phyloP scores from a whole-genome alignment of 2,329 filamentous ascomycete genomes.

The Bipolaris victoriae region DNA sequence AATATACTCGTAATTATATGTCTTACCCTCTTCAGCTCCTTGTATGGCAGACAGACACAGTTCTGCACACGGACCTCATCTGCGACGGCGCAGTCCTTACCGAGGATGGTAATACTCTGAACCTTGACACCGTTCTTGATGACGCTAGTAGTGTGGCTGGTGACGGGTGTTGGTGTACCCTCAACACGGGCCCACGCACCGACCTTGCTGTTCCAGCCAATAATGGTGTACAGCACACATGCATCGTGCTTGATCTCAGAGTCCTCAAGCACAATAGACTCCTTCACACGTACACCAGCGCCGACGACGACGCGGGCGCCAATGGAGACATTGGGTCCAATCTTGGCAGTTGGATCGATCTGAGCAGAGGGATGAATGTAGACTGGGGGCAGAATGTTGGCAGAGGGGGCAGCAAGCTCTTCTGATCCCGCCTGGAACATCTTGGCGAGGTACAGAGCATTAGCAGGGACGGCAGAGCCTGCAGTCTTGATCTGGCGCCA shows the following conservation, averaged over 20 bases:
- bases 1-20: background rate
- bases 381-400: slow-evolving; percentile 88
- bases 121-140: slow-evolving; percentile 99
- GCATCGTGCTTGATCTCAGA: slow-evolving; percentile 96
- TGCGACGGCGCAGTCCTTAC: slow-evolving; percentile 92
- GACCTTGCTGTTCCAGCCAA: slow-evolving; percentile 94
- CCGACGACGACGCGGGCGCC: slow-evolving; percentile 86
- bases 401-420: slow-evolving; percentile 82
- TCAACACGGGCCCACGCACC: slow-evolving; percentile 99
- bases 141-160: slow-evolving; percentile 90
- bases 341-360: slow-evolving; percentile 92
- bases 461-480: slow-evolving; percentile 93
- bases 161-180: slow-evolving; percentile 85
- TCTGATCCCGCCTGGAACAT: slow-evolving; percentile 81
- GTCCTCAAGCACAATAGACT: slow-evolving; percentile 94
- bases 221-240: slow-evolving; percentile 92
- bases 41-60: slow-evolving; percentile 95
- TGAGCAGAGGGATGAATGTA: slow-evolving; percentile 92
- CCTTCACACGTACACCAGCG: slow-evolving; percentile 89
- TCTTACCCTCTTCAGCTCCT: slow-evolving; percentile 93
- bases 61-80: slow-evolving; percentile 97
- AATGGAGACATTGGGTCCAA: slow-evolving; percentile 95
- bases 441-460: slow-evolving; percentile 94
- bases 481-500: slow-evolving; percentile 99
- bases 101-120: slow-evolving; percentile 95